Conservation (phyloP, 2,329 filamentous ascomycete genomes). For the Xylaria sp. region DNA sequence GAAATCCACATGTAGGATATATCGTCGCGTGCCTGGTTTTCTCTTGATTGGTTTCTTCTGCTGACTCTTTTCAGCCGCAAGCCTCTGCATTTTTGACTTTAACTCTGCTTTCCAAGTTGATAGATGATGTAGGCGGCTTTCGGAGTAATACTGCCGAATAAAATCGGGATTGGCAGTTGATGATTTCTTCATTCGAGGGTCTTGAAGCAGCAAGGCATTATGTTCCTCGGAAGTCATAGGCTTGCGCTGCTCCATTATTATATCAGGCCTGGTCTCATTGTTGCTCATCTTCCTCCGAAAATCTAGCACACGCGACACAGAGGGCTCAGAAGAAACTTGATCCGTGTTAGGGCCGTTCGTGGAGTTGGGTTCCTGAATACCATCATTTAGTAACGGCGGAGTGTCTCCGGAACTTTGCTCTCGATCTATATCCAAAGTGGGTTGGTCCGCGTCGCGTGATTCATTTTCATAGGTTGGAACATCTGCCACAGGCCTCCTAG, state of each 20-base stretch:
- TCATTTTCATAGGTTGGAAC: constrained; percentile 6
- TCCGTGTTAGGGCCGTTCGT: neutral
- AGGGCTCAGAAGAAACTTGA: neutral
- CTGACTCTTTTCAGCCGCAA: constrained; percentile 75
- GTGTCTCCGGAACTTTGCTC: constrained; percentile 3
- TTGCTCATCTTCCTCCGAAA: constrained; percentile 14
- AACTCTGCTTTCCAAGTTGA: constrained; percentile 97
- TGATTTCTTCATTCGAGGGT: constrained; percentile 87
- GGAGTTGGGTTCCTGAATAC: neutral
- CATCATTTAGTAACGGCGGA: constrained; percentile 8
- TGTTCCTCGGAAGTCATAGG: constrained; percentile 88
- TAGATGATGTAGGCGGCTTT: constrained; percentile 93
- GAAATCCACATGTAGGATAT: constrained; percentile 96
- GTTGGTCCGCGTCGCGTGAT: neutral
- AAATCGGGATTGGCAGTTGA: constrained; percentile 95
- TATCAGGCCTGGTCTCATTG: constrained; percentile 21
- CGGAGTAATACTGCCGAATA: constrained; percentile 91
- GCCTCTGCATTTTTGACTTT: constrained; percentile 85
- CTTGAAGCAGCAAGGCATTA: constrained; percentile 84
- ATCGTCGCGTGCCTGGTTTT: constrained; percentile 74
- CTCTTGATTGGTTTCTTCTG: constrained; percentile 60
- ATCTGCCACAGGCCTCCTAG: constrained; percentile 14
- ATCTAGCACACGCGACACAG: neutral
- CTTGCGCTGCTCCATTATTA: constrained; percentile 40
- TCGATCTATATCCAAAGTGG: neutral